Conservation (phyloP, 1,139 yeast species). For the Waltiozyma sp. region DNA sequence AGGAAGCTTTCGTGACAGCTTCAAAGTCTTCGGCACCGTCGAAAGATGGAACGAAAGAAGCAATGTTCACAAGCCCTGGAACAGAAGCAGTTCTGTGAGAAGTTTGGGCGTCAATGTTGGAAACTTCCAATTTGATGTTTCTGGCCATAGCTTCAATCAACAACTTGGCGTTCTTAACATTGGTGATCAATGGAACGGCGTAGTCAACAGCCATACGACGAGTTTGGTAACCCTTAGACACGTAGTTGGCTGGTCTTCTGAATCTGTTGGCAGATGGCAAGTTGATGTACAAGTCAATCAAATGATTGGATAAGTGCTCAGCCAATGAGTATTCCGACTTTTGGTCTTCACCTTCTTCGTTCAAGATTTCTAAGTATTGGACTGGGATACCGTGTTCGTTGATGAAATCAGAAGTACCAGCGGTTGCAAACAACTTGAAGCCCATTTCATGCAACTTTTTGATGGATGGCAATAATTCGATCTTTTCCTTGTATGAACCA, state of each 20-base stretch:
- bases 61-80: constrained; percentile 80
- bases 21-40: constrained; percentile 47
- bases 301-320: constrained; percentile 91
- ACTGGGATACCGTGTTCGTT: constrained; percentile 93
- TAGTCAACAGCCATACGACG: constrained; percentile 99
- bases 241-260: constrained; percentile 97
- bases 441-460: constrained; percentile 74
- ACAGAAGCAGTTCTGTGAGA: constrained; percentile 72
- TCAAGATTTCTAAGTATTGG: constrained; percentile 83
- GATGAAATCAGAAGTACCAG: constrained; percentile 98
- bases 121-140: constrained; percentile 51
- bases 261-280: constrained; percentile 94
- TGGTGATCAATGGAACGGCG: constrained; percentile 94
- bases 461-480: constrained; percentile 84
- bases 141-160: constrained; percentile 88
- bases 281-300: constrained; percentile 93
- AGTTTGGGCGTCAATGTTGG: constrained; percentile 80
- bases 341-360: constrained; percentile 59
- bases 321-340: constrained; percentile 92
- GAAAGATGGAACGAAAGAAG: constrained; percentile 68
- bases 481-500: constrained; percentile 97
- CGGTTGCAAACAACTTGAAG: constrained; percentile 87
- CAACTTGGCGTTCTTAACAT: constrained; percentile 94
- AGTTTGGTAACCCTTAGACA: constrained; percentile 94
- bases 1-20: constrained; percentile 56